Percentiles rank a stretch among this genome's conserved stretches.
These are phyloP conservation scores for Aspergillus aculeatinus DNA, from an alignment of 2,329 filamentous ascomycete species.

Conservation along the genomic window DNA sequence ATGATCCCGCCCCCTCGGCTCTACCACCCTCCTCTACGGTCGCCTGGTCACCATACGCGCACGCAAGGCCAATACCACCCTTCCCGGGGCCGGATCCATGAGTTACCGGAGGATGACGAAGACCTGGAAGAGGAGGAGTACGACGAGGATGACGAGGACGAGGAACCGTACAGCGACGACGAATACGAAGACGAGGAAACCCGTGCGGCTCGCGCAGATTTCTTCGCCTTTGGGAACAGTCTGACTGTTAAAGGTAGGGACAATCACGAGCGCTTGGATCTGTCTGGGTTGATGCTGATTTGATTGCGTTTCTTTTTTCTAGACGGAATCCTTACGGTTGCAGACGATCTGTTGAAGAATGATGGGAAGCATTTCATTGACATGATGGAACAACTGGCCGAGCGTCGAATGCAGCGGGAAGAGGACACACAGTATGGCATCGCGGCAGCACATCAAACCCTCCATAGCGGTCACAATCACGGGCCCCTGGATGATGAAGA, in stretches of 20 bases:
- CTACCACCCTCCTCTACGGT: conserved; percentile 55
- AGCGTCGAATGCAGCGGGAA: conserved; percentile 94
- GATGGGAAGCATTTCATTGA: conserved; percentile 99
- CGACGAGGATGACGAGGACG: conserved; percentile 70
- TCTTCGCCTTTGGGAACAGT: conserved; percentile 97
- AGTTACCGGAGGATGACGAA: conserved; percentile 57
- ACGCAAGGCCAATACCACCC: conserved; percentile 60
- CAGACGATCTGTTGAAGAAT: conserved; percentile 97
- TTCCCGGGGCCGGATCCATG: conserved; percentile 69
- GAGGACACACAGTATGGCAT: conserved; percentile 76
- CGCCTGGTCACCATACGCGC: conserved; percentile 59
- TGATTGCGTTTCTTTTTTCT: conserved; percentile 43
- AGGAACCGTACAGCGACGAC: conserved; percentile 65
- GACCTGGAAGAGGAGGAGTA: conserved; percentile 55
- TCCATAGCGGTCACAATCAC: conserved; percentile 72
- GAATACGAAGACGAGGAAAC: conserved; percentile 63
- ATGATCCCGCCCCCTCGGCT: conserved; percentile 68
- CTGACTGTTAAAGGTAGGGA: conserved; percentile 80
- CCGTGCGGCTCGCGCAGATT: conserved; percentile 69
- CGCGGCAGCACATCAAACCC: conserved; percentile 55
- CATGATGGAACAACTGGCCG: conserved; percentile 99
- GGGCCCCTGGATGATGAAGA: conserved; percentile 73
- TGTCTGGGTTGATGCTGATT: conserved; percentile 28
- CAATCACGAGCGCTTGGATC: conserved; percentile 11
- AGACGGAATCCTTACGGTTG: conserved; percentile 96